phyloP scores from a whole-genome alignment of 495 filamentous ascomycete species.

The Talaromyces nanjingensis region DNA sequence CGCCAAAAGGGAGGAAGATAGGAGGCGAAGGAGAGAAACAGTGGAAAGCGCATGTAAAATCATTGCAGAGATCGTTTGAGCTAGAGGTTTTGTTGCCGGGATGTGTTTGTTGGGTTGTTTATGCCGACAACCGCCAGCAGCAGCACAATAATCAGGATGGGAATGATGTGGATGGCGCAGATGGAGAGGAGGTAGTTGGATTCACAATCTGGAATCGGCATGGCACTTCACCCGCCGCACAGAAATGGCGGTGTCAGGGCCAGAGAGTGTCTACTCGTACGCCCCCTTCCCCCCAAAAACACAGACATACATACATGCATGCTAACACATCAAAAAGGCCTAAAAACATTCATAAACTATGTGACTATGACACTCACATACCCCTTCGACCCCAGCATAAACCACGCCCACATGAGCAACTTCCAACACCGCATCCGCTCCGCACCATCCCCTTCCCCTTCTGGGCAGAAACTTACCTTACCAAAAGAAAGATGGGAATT shows the following conservation, averaged over 20 bases:
- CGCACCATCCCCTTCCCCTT: background rate
- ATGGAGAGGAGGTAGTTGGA: background rate
- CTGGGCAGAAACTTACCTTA: background rate
- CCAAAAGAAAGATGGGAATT: constrained; percentile 7
- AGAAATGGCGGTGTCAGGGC: background rate
- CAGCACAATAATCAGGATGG: background rate
- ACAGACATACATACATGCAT: background rate
- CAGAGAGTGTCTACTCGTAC: background rate
- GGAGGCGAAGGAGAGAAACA: background rate
- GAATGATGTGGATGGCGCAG: background rate
- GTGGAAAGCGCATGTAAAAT: constrained; percentile 7
- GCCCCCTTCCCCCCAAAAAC: background rate
- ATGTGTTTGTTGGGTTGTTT: constrained; percentile 7
- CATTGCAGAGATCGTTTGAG: background rate
- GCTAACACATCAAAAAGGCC: background rate
- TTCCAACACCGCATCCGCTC: background rate
- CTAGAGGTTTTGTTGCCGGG: background rate
- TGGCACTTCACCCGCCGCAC: background rate
- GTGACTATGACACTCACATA: background rate
- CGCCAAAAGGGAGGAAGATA: background rate
- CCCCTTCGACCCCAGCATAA: constrained; percentile 7
- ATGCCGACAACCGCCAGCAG: too few relatives aligned
- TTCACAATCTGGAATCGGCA: constrained; percentile 3
- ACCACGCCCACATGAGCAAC: background rate
- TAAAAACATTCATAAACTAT: background rate